Evolutionary conservation across 768 basidiomycete species (phyloP).

Genomic region (Termitomyces sp.): DNA sequence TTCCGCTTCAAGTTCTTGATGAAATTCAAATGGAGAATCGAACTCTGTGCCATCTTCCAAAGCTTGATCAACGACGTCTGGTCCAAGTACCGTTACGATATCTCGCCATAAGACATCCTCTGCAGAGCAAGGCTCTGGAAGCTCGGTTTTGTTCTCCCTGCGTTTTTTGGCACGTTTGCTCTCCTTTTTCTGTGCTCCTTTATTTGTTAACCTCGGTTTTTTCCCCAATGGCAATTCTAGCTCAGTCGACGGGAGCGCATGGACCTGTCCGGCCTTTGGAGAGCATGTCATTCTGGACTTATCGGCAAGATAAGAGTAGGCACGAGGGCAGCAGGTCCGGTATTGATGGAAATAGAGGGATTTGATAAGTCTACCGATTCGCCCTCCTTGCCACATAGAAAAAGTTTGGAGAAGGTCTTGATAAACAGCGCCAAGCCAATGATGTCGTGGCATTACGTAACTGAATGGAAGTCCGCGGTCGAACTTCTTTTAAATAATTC

Average conservation of each 20-base stretch:
- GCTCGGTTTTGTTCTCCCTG: constrained; percentile 31
- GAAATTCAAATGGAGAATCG: constrained; percentile 52
- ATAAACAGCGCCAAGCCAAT: constrained; percentile 9
- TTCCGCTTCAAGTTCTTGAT: constrained; percentile 61
- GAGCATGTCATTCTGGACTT: constrained; percentile 9
- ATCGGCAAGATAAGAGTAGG: neutral
- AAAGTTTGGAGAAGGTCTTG: constrained; percentile 4
- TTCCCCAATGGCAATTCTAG: constrained; percentile 21
- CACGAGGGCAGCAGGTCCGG: neutral
- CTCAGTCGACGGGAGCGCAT: constrained; percentile 14
- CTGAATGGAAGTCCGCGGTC: neutral
- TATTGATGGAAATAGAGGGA: neutral
- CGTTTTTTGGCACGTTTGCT: constrained; percentile 22
- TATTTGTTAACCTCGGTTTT: constrained; percentile 19
- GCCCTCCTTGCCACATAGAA: constrained; percentile 5
- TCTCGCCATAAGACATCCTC: constrained; percentile 78
- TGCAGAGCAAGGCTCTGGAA: constrained; percentile 60
- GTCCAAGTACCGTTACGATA: constrained; percentile 60
- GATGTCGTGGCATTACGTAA: constrained; percentile 11
- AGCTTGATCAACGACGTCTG: constrained; percentile 45
- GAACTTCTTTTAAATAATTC: neutral
- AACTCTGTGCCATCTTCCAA: constrained; percentile 45
- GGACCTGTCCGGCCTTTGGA: constrained; percentile 16
- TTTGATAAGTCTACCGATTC: constrained; percentile 1
- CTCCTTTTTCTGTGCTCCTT: constrained; percentile 19